phyloP scores from a whole-genome alignment of 2,329 filamentous ascomycete genomes.

The Neoarthrinium moseri region DNA sequence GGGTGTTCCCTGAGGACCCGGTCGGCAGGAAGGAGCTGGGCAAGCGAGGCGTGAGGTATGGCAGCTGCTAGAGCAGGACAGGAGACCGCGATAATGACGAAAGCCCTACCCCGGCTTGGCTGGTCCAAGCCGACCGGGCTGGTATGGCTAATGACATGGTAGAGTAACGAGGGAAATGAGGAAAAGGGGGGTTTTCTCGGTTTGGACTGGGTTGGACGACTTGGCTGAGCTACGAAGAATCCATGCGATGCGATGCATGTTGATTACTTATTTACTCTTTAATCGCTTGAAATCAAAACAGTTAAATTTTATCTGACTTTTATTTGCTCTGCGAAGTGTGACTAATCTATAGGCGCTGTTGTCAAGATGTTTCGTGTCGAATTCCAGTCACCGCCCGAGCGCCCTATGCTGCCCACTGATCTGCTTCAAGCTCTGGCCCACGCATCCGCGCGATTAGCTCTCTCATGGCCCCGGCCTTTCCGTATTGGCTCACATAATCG shows the following conservation, averaged over 20 bases:
- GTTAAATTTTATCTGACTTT: too few relatives aligned
- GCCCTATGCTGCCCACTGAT: too few relatives aligned
- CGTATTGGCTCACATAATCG: too few relatives aligned
- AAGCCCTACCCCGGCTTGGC: neutral
- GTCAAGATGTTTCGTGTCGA: too few relatives aligned
- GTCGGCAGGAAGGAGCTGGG: conserved; percentile 71
- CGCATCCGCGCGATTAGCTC: too few relatives aligned
- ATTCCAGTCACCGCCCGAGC: too few relatives aligned
- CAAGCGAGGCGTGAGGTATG: conserved; percentile 61
- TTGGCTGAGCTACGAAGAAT: neutral
- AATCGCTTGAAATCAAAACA: neutral
- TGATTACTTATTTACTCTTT: neutral
- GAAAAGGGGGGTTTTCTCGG: neutral
- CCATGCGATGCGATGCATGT: neutral
- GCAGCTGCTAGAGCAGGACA: conserved; percentile 38
- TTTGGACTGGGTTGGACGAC: conserved; percentile 1
- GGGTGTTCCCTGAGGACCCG: conserved; percentile 74
- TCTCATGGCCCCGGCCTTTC: too few relatives aligned
- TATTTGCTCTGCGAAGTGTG: too few relatives aligned
- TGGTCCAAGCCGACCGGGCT: neutral
- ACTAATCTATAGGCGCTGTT: too few relatives aligned
- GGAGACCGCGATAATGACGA: neutral
- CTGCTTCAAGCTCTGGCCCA: too few relatives aligned
- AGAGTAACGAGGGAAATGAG: neutral
- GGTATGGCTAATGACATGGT: neutral